These are phyloP conservation scores for Rasamsonia emersonii DNA, from an alignment of 2,329 filamentous ascomycete genomes.

Conservation along the genomic window DNA sequence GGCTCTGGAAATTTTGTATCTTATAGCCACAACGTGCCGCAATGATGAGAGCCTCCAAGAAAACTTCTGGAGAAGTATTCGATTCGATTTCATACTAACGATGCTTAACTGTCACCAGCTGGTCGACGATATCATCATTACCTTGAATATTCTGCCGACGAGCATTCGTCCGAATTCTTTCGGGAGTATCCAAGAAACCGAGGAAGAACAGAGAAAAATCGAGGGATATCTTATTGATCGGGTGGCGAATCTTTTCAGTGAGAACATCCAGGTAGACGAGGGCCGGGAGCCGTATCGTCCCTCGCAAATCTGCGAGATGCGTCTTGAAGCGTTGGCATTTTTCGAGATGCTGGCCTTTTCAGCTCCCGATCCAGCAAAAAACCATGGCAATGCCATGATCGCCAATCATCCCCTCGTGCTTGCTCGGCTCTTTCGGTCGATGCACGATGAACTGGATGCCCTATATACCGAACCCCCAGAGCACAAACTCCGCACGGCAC, in stretches of 20 bases:
- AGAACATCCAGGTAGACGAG: conserved; percentile 40
- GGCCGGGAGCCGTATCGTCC: conserved; percentile 31
- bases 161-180: conserved; percentile 47
- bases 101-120: conserved; percentile 51
- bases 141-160: conserved; percentile 47
- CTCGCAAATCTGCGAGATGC: conserved; percentile 33
- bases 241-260: conserved; percentile 49
- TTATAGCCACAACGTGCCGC: conserved; percentile 42
- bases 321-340: conserved; percentile 36
- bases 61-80: conserved; percentile 49
- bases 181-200: conserved; percentile 41
- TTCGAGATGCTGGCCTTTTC: conserved; percentile 35
- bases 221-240: conserved; percentile 47
- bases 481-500: conserved; percentile 37
- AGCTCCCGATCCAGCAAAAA: conserved; percentile 50
- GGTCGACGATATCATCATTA: conserved; percentile 46
- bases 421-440: conserved; percentile 64
- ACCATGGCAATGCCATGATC: conserved; percentile 54
- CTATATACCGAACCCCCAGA: conserved; percentile 47
- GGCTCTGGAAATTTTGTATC: conserved; percentile 47
- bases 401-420: conserved; percentile 61
- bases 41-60: conserved; percentile 33
- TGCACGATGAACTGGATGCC: conserved; percentile 61
- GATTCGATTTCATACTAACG: conserved; percentile 50
- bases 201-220: conserved; percentile 30